These are phyloP conservation scores for Chaetomium sp. DNA, from an alignment of 2,329 filamentous ascomycete species.

Conservation along the genomic window DNA sequence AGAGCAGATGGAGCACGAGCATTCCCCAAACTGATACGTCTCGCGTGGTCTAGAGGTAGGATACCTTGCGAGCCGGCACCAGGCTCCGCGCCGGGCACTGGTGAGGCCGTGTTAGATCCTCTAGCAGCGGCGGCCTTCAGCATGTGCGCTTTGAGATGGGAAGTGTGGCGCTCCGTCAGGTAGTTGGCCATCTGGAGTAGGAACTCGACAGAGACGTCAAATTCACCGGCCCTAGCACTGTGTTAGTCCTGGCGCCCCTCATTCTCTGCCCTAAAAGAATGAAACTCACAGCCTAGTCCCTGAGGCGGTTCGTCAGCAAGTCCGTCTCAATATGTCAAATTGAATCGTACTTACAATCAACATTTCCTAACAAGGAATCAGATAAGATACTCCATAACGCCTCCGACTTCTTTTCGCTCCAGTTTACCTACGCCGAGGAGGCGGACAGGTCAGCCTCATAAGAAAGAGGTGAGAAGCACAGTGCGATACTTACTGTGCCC, in stretches of 20 bases:
- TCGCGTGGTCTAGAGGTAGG: constrained; percentile 42
- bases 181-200: constrained; percentile 89
- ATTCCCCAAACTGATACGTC: constrained; percentile 43
- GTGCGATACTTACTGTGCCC: constrained; percentile 56
- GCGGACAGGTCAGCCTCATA: constrained; percentile 21
- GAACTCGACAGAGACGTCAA: constrained; percentile 81
- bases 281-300: constrained; percentile 66
- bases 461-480: constrained; percentile 7
- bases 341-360: constrained; percentile 63
- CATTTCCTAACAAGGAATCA: constrained; percentile 70
- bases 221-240: constrained; percentile 57
- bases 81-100: constrained; percentile 46
- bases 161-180: constrained; percentile 84
- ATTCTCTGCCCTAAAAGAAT: too few species aligned
- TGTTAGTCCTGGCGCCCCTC: constrained; percentile 15
- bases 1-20: constrained; percentile 46
- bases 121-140: constrained; percentile 55
- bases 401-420: constrained; percentile 82
- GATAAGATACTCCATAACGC: constrained; percentile 87
- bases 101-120: constrained; percentile 51
- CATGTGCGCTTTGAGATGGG: constrained; percentile 86
- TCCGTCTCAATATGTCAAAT: not conserved
- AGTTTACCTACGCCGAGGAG: constrained; percentile 58
- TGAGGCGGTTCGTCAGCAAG: constrained; percentile 30
- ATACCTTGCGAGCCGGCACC: constrained; percentile 24